Conservation (phyloP, 202 grass and related monocot genomes). For the Setaria italica region DNA sequence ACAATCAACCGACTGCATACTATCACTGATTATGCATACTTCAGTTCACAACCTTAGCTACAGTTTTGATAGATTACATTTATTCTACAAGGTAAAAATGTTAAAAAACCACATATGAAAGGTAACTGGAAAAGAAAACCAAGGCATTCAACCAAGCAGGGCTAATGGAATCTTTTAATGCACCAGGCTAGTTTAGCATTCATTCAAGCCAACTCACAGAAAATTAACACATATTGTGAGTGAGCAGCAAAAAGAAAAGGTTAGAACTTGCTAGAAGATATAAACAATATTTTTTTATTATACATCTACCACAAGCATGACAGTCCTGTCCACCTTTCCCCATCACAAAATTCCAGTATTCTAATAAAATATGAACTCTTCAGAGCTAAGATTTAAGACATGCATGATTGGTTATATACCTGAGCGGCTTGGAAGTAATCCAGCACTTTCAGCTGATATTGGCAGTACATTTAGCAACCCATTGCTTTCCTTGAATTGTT, state of each 20-base stretch:
- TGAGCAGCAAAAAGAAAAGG: background rate
- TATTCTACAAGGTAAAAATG: background rate
- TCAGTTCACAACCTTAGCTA: background rate
- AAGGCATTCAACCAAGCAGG: background rate
- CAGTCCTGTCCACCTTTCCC: background rate
- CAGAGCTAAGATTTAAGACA: background rate
- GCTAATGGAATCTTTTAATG: background rate
- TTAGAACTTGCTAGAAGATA: slow-evolving; percentile 1
- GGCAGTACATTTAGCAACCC: slow-evolving; percentile 71
- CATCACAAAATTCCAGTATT: slow-evolving; percentile 4
- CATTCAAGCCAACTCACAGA: background rate
- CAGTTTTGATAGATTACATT: background rate
- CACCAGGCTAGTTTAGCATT: background rate
- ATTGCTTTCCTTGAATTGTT: slow-evolving; percentile 47
- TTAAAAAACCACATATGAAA: background rate
- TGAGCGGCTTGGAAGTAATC: slow-evolving; percentile 72
- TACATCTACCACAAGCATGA: background rate
- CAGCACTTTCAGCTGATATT: slow-evolving; percentile 86
- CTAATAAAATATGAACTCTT: background rate
- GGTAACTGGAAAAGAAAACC: background rate
- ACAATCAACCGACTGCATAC: background rate
- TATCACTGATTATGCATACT: background rate
- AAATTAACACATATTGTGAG: background rate
- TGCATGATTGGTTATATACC: slow-evolving; percentile 41
- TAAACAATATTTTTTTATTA: background rate